Base-by-base conservation (phyloP, 2,329 filamentous ascomycete species). In the Ceratocystis albifundus region DNA sequence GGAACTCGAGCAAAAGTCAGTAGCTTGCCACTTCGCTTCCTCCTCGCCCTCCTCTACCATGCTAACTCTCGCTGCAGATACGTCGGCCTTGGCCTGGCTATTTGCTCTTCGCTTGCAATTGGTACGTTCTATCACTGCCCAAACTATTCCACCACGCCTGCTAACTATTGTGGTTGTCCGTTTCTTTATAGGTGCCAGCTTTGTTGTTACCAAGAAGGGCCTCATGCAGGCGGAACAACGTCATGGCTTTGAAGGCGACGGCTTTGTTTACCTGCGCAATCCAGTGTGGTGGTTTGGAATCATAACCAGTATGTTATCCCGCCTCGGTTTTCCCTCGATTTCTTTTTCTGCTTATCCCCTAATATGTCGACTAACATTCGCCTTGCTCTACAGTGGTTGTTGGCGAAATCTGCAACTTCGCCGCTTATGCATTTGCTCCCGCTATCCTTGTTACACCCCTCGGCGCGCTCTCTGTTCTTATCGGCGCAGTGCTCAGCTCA, bases 121-220 rank as follows among this genome's bases (percentile, higher is more conserved):
- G 88, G 88, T 88, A 82, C 72, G 81, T 75, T 32, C 30, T 32
- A 32, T 32, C 30, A 32, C 30, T 8, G 30, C 2, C 30, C 2
- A 32, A 32, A 6, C 62, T 25, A 64, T 53, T 71, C 74, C 64
- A 74, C 70, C 70, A 66, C 67, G 61, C 65, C 57, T 32, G 15
- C 62, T 62, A 63, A 53, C 20, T 36, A 22, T 36, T 15, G 20
- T 25, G 25, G 2, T n/a, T 28, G 48, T 53, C 48, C 15, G 57
- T 64, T n/a, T 32, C 62, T 65, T 50, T 68, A 57, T 71, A 94
- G 90, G 91, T 74, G 91, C 90, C 64, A 96, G 92, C 82, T 99
- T 99, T 76, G 93, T 99, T 71, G 96, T 99, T 73, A 99, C 95
- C 61, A 99, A 99, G 79, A 97, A 96, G 88, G 93, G 93, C 70